These are phyloP conservation scores for Neofusicoccum sp. DNA, from an alignment of 2,329 filamentous ascomycete genomes.

Conservation along the genomic window DNA sequence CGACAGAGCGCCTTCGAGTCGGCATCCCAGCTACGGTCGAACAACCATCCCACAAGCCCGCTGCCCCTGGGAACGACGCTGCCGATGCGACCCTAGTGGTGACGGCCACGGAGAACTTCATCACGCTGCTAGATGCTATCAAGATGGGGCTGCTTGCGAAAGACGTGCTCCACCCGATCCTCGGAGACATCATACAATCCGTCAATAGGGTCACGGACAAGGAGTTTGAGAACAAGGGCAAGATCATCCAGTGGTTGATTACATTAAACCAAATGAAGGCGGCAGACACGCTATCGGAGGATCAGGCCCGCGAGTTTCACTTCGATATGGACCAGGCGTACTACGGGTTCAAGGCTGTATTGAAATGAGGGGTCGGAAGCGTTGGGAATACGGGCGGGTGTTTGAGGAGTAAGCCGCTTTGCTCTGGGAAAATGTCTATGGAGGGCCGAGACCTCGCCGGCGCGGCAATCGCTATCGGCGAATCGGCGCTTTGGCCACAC, in stretches of 20 bases:
- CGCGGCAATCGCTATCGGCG: slow-evolving; percentile 9
- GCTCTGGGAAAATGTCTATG: neutral
- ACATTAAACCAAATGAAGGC: slow-evolving; percentile 97
- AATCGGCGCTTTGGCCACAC: slow-evolving; percentile 11
- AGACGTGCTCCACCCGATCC: slow-evolving; percentile 89
- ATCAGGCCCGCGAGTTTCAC: slow-evolving; percentile 83
- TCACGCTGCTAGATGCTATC: slow-evolving; percentile 93
- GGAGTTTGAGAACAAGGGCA: slow-evolving; percentile 92
- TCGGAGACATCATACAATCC: slow-evolving; percentile 94
- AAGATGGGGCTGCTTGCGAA: slow-evolving; percentile 91
- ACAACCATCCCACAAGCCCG: slow-evolving; percentile 51
- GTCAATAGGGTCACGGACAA: slow-evolving; percentile 95
- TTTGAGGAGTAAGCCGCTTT: neutral
- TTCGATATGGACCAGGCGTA: slow-evolving; percentile 95
- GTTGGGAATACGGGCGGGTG: neutral
- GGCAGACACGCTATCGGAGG: slow-evolving; percentile 82
- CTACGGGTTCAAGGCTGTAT: slow-evolving; percentile 82
- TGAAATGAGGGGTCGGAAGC: slow-evolving; percentile 39
- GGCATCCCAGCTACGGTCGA: slow-evolving; percentile 84
- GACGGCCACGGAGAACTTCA: slow-evolving; percentile 95
- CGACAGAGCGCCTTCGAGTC: slow-evolving; percentile 86
- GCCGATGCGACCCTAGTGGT: slow-evolving; percentile 69
- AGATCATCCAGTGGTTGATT: slow-evolving; percentile 98
- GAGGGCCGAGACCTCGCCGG: neutral
- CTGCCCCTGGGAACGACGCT: slow-evolving; percentile 37